Evolutionary conservation across 768 basidiomycete species (phyloP).

Genomic region (Galerina sulciceps): DNA sequence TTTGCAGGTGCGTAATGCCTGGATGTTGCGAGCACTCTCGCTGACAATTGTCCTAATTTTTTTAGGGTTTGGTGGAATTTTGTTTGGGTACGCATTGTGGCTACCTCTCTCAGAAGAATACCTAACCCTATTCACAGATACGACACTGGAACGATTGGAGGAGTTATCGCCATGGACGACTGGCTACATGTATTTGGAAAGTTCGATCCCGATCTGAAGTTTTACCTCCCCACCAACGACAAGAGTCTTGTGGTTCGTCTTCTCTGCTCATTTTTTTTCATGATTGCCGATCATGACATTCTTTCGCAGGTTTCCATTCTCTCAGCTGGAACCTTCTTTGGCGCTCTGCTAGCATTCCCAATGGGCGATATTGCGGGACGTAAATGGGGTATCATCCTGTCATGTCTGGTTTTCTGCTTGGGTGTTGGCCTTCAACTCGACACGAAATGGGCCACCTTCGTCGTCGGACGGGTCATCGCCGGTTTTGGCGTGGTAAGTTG

Average conservation of each 20-base stretch:
- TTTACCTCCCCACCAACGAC: conserved; percentile 47
- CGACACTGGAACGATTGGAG: conserved; percentile 84
- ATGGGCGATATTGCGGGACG: conserved; percentile 51
- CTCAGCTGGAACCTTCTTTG: conserved; percentile 87
- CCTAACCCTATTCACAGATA: conserved; percentile 37
- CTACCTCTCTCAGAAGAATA: background rate
- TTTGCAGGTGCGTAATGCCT: conserved; percentile 31
- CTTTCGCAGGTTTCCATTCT: conserved; percentile 53
- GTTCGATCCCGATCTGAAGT: conserved; percentile 22
- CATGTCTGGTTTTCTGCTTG: conserved; percentile 59
- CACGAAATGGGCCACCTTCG: conserved; percentile 30
- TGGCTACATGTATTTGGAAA: conserved; percentile 56
- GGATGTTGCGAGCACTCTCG: background rate
- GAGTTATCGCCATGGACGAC: conserved; percentile 67
- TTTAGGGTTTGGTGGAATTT: conserved; percentile 38
- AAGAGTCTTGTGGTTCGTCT: conserved; percentile 40
- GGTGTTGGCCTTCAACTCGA: conserved; percentile 72
- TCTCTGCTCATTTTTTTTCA: too few species aligned
- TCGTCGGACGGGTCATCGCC: conserved; percentile 53
- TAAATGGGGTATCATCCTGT: conserved; percentile 60
- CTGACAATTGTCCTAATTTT: too few species aligned
- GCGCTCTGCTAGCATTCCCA: conserved; percentile 53
- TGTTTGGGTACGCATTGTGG: conserved; percentile 39
- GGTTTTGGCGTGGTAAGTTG: conserved; percentile 64
- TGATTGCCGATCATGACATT: background rate